A percentile compares a stretch with the other conserved stretches of the same genome.
Conservation (phyloP, 2,329 filamentous ascomycete genomes). For the Aspergillus pseudoglaucus region DNA sequence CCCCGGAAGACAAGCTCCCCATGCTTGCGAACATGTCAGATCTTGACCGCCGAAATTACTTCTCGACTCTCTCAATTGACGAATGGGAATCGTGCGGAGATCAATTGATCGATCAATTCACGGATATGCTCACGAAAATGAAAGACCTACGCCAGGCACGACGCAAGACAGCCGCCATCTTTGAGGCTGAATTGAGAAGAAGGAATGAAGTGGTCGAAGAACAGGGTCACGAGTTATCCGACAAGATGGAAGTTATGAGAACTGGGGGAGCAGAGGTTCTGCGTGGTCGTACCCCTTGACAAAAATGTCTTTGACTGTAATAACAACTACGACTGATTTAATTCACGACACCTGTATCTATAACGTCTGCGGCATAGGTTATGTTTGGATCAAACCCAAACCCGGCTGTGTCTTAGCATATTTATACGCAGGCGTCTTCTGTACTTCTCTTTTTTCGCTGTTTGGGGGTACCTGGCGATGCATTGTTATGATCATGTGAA, state of each 20-base stretch:
- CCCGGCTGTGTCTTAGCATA: background rate
- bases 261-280: slow-evolving; percentile 49
- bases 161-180: slow-evolving; percentile 46
- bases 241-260: slow-evolving; percentile 50
- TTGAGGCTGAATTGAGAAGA: slow-evolving; percentile 50
- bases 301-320: background rate
- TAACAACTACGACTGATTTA: background rate
- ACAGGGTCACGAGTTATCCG: slow-evolving; percentile 44
- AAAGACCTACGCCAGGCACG: slow-evolving; percentile 49
- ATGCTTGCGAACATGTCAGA: slow-evolving; percentile 31
- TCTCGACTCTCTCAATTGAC: slow-evolving; percentile 45
- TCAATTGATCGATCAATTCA: slow-evolving; percentile 53
- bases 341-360: background rate
- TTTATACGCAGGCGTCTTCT: background rate
- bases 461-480: background rate
- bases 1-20: slow-evolving; percentile 31
- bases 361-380: no score
- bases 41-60: slow-evolving; percentile 43
- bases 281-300: slow-evolving; percentile 30
- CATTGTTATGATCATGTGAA: background rate
- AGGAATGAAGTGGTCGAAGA: slow-evolving; percentile 47
- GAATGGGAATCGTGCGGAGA: slow-evolving; percentile 59
- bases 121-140: slow-evolving; percentile 44
- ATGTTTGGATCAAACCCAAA: no score
- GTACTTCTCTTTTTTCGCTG: background rate